A percentile compares a stretch with the other conserved stretches of the same genome.
phyloP scores from a whole-genome alignment of 257 asterid species.

The Cynanchum wilfordii region DNA sequence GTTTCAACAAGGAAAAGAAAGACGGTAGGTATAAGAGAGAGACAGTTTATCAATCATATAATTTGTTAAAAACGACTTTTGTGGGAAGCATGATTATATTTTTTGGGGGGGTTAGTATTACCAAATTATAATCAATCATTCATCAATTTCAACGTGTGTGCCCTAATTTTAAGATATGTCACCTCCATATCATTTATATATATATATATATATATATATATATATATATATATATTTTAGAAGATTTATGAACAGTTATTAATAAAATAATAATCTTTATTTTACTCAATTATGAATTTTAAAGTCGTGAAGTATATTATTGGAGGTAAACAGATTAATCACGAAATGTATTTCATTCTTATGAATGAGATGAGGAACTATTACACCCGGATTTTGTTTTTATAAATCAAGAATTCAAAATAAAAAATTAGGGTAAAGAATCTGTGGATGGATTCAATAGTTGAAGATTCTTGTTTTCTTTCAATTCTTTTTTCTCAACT shows the following conservation, averaged over 20 bases:
- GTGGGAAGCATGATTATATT: constrained; percentile 14
- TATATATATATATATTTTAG: too few species aligned
- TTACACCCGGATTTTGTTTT: too few species aligned
- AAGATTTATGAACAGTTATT: too few species aligned
- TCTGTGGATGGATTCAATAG: neutral
- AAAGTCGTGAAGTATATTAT: too few species aligned
- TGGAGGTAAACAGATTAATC: too few species aligned
- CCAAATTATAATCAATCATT: constrained; percentile 9
- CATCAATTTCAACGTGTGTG: neutral
- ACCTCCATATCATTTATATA: neutral
- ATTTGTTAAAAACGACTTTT: constrained; percentile 4
- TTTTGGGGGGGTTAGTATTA: neutral
- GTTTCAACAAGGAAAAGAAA: constrained; percentile 1
- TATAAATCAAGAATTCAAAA: neutral
- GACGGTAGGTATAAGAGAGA: constrained; percentile 5
- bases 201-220: too few species aligned
- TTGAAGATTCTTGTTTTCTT: neutral
- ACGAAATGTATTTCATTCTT: too few species aligned
- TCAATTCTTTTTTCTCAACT: neutral
- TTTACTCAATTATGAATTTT: too few species aligned
- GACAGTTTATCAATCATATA: constrained; percentile 13
- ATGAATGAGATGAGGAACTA: too few species aligned
- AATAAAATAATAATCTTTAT: too few species aligned
- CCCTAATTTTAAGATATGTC: neutral
- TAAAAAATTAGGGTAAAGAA: neutral